These are phyloP conservation scores for Symmetrospora coprosmae DNA, from an alignment of 768 basidiomycete species.

Conservation along the genomic window DNA sequence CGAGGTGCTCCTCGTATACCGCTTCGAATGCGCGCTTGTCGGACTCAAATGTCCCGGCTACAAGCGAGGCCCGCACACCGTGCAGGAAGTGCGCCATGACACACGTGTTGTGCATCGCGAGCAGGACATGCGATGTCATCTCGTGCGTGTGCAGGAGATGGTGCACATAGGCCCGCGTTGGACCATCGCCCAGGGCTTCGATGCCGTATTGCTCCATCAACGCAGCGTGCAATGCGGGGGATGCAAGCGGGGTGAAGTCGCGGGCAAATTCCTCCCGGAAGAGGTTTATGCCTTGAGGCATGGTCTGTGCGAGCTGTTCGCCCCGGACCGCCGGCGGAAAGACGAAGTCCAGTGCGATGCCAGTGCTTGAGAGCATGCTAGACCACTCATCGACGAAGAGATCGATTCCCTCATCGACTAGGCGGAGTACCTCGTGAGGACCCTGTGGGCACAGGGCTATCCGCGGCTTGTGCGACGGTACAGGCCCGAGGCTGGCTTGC, in stretches of 20 bases:
- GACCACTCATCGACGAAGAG: constrained; percentile 64
- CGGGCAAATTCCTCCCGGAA: constrained; percentile 48
- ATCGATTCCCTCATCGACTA: constrained; percentile 58
- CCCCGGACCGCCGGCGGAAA: constrained; percentile 44
- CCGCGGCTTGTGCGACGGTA: constrained; percentile 51
- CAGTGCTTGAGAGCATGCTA: constrained; percentile 51
- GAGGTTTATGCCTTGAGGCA: constrained; percentile 57
- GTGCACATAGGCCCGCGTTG: constrained; percentile 56
- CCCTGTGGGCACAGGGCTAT: constrained; percentile 44
- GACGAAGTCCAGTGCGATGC: constrained; percentile 62
- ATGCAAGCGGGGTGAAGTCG: constrained; percentile 50
- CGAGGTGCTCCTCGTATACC: constrained; percentile 19
- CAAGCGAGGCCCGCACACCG: constrained; percentile 42
- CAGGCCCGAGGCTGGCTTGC: constrained; percentile 47
- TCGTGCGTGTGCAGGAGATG: constrained; percentile 79
- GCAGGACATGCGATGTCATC: constrained; percentile 67
- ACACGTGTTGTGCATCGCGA: constrained; percentile 60
- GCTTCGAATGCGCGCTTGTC: not conserved
- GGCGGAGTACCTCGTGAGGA: constrained; percentile 61
- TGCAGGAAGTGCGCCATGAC: constrained; percentile 54
- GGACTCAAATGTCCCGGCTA: constrained; percentile 5
- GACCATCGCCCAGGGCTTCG: constrained; percentile 14
- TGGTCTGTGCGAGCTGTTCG: not conserved
- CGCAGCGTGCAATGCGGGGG: constrained; percentile 43
- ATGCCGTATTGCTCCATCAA: constrained; percentile 20